Evolutionary conservation across 768 basidiomycete species (phyloP), one percentile per base, ranked within the genome.

Genomic region (Lactifluus subvellereus): DNA sequence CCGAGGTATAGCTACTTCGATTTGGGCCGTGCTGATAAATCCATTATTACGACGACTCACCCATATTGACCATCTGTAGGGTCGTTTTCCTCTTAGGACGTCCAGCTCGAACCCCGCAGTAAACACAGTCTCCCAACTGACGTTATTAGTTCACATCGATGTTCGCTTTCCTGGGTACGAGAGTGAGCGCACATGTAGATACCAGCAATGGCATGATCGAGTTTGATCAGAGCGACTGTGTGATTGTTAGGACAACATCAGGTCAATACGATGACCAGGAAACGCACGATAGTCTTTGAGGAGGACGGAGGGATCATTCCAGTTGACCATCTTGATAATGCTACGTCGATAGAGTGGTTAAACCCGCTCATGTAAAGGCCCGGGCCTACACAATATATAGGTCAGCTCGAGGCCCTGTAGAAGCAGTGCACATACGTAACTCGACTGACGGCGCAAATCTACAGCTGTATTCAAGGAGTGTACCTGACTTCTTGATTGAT

Each of bases 241-340:
- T 20, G 18, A n/a, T 14, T 42, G 30, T 51, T n/a, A 42, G 7
- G 11, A n/a, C 0, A 6, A 30, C 13, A 30, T n/a, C 14, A 1
- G 11, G 42, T 3, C 2, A 6, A 33, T 1, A 42, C 2, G 7
- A 30, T 9, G 14, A 22, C n/a, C 38, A 32, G 38, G 13, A 5
- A 13, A 51, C 56, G 50, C n/a, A 62, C 61, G 18, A 42, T 47
- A 62, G 43, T 62, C 61, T 11, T 38, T 9, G 1, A 57, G 9
- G 3, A 62, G 3, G 50, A 58, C 16, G 35, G n/a, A 5, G 4
- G 61, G 51, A 20, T 62, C 37, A 7, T 58, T 42, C 56, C 56
- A 62, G 61, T 62, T 47, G 33, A 62, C 61, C 61, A 62, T 62
- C 22, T 47, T 53, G 61, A 13, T 32, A 14, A 27, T 27, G 20